A percentile compares a stretch with the other conserved stretches of the same genome.
These are phyloP conservation scores for Ettlia oleoabundans DNA, from an alignment of 139 green algal genomes.

Conservation along the genomic window DNA sequence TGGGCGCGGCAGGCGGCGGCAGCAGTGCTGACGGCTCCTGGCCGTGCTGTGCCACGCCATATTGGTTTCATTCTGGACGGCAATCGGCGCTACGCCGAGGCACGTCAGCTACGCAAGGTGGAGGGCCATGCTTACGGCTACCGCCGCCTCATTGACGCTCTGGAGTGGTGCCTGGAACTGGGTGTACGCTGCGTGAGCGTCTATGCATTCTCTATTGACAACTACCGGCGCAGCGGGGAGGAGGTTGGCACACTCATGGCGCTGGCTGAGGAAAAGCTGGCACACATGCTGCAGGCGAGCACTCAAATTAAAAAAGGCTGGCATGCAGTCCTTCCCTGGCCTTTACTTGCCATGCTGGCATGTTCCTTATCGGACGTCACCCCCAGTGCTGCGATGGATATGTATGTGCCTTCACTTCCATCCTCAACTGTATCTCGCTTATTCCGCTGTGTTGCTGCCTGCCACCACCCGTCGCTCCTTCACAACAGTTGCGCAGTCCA, in stretches of 20 bases:
- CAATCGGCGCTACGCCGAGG: slow-evolving; percentile 87
- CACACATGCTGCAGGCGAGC: slow-evolving; percentile 57
- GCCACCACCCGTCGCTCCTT: too few relatives aligned
- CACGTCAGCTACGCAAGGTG: slow-evolving; percentile 38
- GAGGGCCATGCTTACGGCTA: slow-evolving; percentile 76
- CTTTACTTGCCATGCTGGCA: too few relatives aligned
- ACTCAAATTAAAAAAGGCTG: too few relatives aligned
- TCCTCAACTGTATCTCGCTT: too few relatives aligned
- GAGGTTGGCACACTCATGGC: slow-evolving; percentile 89
- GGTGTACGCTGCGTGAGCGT: slow-evolving; percentile 84
- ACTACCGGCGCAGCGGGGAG: slow-evolving; percentile 80
- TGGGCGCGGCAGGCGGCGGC: slow-evolving; percentile 2
- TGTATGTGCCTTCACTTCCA: too few relatives aligned
- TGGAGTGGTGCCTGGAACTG: slow-evolving; percentile 92
- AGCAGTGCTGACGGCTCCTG: slow-evolving; percentile 20
- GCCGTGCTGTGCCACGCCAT: slow-evolving; percentile 69
- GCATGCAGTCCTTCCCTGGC: too few relatives aligned
- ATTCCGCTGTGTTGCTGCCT: too few relatives aligned
- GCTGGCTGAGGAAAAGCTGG: slow-evolving; percentile 82
- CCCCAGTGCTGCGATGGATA: background rate
- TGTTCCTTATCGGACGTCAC: background rate
- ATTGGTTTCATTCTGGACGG: slow-evolving; percentile 98
- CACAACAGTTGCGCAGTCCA: too few relatives aligned
- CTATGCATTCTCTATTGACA: slow-evolving; percentile 97
- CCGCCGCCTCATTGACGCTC: slow-evolving; percentile 74